Conservation (phyloP, 1,284 basidiomycete genomes). For the Leccinum pachyderme region DNA sequence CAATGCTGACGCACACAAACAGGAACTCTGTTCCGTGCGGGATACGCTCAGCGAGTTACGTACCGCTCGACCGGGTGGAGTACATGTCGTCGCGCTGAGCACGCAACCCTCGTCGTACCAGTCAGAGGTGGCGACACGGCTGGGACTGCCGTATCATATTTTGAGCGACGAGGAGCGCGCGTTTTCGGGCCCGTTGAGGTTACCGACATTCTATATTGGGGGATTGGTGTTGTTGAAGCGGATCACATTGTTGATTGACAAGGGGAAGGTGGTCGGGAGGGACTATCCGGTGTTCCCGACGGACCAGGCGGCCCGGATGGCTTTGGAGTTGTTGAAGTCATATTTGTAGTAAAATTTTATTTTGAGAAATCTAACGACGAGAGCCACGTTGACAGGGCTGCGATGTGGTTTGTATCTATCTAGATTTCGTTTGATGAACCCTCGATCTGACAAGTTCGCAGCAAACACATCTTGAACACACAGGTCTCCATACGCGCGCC, state of each 20-base stretch:
- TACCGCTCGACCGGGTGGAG: background rate
- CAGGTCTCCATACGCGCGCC: constrained; percentile 93
- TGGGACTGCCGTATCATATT: constrained; percentile 24
- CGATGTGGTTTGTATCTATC: constrained; percentile 27
- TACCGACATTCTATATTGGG: constrained; percentile 22
- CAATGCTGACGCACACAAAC: background rate
- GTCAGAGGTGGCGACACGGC: constrained; percentile 15
- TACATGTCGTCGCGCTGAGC: constrained; percentile 20
- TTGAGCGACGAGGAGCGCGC: constrained; percentile 14
- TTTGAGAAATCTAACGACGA: background rate
- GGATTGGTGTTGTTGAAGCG: constrained; percentile 22
- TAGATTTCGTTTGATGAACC: background rate
- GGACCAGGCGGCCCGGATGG: constrained; percentile 17
- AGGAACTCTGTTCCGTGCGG: constrained; percentile 22
- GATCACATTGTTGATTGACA: constrained; percentile 19
- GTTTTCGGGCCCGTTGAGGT: constrained; percentile 10
- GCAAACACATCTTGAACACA: constrained; percentile 91
- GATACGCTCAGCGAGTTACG: constrained; percentile 10
- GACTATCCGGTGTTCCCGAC: constrained; percentile 27
- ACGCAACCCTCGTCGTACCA: constrained; percentile 21
- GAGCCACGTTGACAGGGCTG: no score
- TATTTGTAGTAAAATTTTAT: background rate
- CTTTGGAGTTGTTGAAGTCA: constrained; percentile 9
- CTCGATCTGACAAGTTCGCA: constrained; percentile 32
- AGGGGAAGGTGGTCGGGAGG: constrained; percentile 11